Percentiles rank a stretch among this genome's conserved stretches.
Evolutionary conservation across 176 grass and related monocot genomes (phyloP).

Genomic region (Panicum miliaceum): DNA sequence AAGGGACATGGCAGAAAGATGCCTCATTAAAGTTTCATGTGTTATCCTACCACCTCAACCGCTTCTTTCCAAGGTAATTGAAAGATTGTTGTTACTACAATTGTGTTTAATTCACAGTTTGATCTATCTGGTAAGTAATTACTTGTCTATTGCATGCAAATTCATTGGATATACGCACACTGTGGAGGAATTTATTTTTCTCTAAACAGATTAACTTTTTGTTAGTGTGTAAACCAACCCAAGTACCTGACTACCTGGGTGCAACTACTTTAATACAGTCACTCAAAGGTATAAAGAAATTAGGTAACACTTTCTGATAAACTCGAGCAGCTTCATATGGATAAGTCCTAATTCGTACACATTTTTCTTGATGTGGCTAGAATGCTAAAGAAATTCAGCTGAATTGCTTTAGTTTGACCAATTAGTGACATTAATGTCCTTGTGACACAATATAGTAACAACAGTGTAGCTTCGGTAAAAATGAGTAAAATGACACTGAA

Average conservation of each 20-base stretch:
- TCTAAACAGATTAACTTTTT: not conserved
- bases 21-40: slow-evolving; percentile 66
- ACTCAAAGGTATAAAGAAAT: not conserved
- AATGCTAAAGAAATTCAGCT: not conserved
- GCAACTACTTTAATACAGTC: not conserved
- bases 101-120: slow-evolving; percentile 3
- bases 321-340: not conserved
- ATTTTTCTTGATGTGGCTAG: not conserved
- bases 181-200: not conserved
- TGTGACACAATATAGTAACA: not conserved
- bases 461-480: not conserved
- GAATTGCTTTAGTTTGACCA: slow-evolving; percentile 7
- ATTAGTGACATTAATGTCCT: not conserved
- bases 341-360: not conserved
- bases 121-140: not conserved
- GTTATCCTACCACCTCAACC: slow-evolving; percentile 56
- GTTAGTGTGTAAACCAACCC: not conserved
- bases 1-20: slow-evolving; percentile 78
- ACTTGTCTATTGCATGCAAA: not conserved
- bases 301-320: not conserved
- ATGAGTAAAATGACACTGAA: not conserved
- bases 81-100: slow-evolving; percentile 21
- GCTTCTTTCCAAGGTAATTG: slow-evolving; percentile 74
- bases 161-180: not conserved
- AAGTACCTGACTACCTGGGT: not conserved